phyloP scores from a whole-genome alignment of 1,284 basidiomycete species.

The Schizophyllum amplum region DNA sequence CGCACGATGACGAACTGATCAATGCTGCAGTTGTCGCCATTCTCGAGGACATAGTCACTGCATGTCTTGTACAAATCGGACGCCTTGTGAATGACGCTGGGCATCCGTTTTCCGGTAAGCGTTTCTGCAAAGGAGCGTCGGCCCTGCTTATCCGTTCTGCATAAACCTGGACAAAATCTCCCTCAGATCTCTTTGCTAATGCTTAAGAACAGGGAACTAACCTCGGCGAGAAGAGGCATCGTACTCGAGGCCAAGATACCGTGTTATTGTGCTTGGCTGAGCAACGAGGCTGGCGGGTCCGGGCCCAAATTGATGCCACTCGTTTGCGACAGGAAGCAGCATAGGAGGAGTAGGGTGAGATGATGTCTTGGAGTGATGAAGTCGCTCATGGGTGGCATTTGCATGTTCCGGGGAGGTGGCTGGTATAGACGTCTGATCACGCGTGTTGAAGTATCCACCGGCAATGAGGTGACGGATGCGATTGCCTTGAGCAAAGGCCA shows the following conservation, averaged over 20 bases:
- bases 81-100: neutral
- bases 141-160: neutral
- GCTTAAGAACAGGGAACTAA: neutral
- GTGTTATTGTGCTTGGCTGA: conserved; percentile 1
- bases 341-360: too few species aligned
- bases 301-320: too few species aligned
- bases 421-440: too few species aligned
- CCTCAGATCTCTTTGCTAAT: too few species aligned
- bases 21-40: conserved; percentile 5
- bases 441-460: too few species aligned
- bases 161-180: neutral
- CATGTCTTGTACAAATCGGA: neutral
- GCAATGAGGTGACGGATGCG: conserved; percentile 30
- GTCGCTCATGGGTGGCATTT: too few species aligned
- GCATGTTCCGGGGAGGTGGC: too few species aligned
- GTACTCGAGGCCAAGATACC: conserved; percentile 4
- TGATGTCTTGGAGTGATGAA: too few species aligned
- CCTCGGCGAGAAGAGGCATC: neutral
- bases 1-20: conserved; percentile 4
- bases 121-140: neutral
- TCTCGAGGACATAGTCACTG: neutral
- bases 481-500: conserved; percentile 24
- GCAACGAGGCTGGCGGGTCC: too few species aligned
- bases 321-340: too few species aligned
- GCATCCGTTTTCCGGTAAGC: neutral